A percentile compares a stretch with the other conserved stretches of the same genome.
These are phyloP conservation scores for Capronia americana DNA, from an alignment of 2,329 filamentous ascomycete genomes.

Conservation along the genomic window DNA sequence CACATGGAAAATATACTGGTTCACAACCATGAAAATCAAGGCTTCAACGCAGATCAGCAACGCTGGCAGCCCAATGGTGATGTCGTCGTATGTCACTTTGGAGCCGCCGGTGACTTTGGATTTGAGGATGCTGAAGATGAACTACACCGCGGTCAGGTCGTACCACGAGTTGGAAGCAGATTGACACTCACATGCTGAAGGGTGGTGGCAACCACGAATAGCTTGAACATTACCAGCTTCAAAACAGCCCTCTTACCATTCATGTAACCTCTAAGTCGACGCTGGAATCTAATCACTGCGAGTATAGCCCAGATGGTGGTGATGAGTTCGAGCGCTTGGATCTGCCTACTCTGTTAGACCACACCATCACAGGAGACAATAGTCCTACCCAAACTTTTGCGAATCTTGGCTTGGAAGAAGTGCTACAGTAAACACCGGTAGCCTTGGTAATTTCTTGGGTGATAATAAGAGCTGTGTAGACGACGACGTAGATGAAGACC, in stretches of 20 bases:
- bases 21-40: constrained; percentile 76
- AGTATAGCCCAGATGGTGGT: constrained; percentile 56
- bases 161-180: background rate
- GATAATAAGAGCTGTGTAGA: constrained; percentile 78
- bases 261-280: constrained; percentile 81
- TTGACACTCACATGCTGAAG: constrained; percentile 66
- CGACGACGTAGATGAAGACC: constrained; percentile 83
- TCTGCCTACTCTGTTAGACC: constrained; percentile 13
- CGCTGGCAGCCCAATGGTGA: constrained; percentile 79
- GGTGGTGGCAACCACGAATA: constrained; percentile 88
- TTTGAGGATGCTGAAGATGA: constrained; percentile 67
- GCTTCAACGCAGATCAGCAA: constrained; percentile 82
- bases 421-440: constrained; percentile 74
- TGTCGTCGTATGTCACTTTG: constrained; percentile 65
- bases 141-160: constrained; percentile 59
- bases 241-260: constrained; percentile 18
- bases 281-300: constrained; percentile 84
- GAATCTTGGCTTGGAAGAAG: constrained; percentile 75
- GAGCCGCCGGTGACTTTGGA: constrained; percentile 62
- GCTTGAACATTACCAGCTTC: constrained; percentile 71
- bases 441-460: constrained; percentile 75
- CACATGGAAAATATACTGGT: constrained; percentile 79
- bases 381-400: constrained; percentile 72
- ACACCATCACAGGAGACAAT: background rate
- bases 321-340: constrained; percentile 48